Conservation (phyloP, 1,284 basidiomycete species). For the Cryptococcus sp. region DNA sequence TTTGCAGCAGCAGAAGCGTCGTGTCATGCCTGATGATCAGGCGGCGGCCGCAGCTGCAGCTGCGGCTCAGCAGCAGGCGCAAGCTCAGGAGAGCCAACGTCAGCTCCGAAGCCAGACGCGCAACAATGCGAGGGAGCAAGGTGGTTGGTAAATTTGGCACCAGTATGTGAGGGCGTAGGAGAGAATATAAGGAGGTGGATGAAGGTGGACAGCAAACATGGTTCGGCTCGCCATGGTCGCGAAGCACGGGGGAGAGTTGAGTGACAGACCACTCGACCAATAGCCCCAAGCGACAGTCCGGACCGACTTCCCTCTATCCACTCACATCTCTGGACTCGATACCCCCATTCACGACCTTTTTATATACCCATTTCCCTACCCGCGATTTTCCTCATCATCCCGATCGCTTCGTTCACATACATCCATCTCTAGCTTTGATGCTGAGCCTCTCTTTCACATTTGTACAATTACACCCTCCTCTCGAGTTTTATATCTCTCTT, state of each 20-base stretch:
- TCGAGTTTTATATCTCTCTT: not conserved
- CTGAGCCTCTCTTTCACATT: not conserved
- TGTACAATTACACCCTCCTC: conserved; percentile 1
- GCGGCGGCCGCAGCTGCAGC: not conserved
- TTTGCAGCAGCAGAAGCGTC: conserved; percentile 18
- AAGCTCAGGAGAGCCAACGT: conserved; percentile 36
- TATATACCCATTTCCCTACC: not conserved
- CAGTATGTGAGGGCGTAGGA: conserved; percentile 6
- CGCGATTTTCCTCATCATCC: too few relatives aligned
- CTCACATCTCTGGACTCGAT: not conserved
- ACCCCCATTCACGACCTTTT: not conserved
- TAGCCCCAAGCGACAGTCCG: not conserved
- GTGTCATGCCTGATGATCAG: conserved; percentile 22
- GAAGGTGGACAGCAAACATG: conserved; percentile 12
- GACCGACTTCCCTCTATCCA: conserved; percentile 1
- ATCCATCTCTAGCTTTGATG: not conserved
- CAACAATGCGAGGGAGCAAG: conserved; percentile 34
- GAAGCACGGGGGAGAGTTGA: not conserved
- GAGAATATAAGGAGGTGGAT: not conserved
- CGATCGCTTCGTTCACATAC: not conserved
- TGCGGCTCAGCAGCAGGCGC: conserved; percentile 8
- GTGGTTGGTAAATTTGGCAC: conserved; percentile 27
- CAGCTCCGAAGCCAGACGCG: conserved; percentile 49
- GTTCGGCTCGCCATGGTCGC: conserved; percentile 26
- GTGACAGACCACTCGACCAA: not conserved